Conservation (phyloP, 2,329 filamentous ascomycete genomes). For the Aureobasidium subglaciale region DNA sequence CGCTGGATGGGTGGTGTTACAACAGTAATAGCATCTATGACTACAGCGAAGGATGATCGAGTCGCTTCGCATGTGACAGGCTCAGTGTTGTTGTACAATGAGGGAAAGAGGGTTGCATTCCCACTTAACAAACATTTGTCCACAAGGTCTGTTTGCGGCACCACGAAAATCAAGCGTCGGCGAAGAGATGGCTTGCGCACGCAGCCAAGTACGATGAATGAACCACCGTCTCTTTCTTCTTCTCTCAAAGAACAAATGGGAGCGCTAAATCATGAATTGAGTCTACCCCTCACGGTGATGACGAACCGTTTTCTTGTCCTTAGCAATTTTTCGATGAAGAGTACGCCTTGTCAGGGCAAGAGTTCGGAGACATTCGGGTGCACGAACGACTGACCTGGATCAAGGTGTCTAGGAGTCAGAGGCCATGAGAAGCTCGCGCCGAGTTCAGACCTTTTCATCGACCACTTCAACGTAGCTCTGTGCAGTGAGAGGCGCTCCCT, state of each 20-base stretch:
- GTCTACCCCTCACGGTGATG: constrained; percentile 5
- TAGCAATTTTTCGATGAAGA: neutral
- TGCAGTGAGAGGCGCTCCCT: neutral
- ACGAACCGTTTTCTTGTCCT: constrained; percentile 7
- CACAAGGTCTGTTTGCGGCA: neutral
- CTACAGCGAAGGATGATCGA: neutral
- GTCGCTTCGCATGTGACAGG: neutral
- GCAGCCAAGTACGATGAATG: constrained; percentile 1
- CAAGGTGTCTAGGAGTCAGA: neutral
- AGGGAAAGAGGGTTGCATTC: neutral
- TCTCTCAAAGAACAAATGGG: neutral
- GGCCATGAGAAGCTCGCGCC: neutral
- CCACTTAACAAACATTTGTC: neutral
- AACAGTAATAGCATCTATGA: neutral
- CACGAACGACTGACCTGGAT: neutral
- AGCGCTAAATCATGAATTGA: neutral
- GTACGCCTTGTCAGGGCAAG: neutral
- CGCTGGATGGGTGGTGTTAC: neutral
- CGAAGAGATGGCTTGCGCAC: neutral
- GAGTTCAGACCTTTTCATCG: no score
- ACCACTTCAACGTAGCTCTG: no score
- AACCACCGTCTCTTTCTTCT: neutral
- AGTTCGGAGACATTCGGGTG: neutral
- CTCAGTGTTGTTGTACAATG: neutral
- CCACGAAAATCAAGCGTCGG: neutral